A percentile compares a stretch with the other conserved stretches of the same genome.
Conservation (phyloP, 257 asterid genomes). For the Gardenia jasminoides region DNA sequence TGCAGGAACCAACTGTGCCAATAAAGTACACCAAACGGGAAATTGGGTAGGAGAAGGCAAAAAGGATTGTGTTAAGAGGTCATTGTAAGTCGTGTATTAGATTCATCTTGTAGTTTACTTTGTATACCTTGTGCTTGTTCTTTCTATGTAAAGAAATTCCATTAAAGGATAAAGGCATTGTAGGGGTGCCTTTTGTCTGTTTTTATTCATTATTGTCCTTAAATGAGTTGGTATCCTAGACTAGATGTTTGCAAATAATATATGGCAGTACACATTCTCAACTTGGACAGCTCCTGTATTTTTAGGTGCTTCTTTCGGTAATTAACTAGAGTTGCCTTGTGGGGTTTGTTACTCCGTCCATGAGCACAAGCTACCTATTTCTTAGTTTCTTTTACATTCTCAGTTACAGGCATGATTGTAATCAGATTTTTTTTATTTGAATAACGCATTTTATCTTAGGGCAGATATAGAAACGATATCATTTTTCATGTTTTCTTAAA, state of each 20-base stretch:
- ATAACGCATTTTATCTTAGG: neutral
- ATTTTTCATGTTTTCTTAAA: neutral
- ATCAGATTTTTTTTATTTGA: neutral
- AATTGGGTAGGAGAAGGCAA: constrained; percentile 51
- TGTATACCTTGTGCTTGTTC: neutral
- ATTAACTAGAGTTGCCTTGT: neutral
- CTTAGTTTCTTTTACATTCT: neutral
- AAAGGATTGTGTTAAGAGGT: constrained; percentile 56
- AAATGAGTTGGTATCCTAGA: neutral
- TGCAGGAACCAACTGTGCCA: constrained; percentile 81
- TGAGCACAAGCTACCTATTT: neutral
- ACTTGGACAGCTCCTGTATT: neutral
- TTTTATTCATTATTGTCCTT: neutral
- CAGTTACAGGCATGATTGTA: neutral
- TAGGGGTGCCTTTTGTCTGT: neutral
- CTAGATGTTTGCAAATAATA: neutral
- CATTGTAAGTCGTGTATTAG: neutral
- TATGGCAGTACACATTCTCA: neutral
- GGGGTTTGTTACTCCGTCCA: neutral
- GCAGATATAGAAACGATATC: neutral
- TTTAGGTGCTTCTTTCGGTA: neutral
- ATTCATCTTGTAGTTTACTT: neutral
- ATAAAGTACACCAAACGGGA: constrained; percentile 41
- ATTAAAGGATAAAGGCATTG: neutral
- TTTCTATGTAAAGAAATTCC: too few relatives aligned